Conservation (phyloP, 148 eudicot genomes). For the Amaranthus hypochondriacus region DNA sequence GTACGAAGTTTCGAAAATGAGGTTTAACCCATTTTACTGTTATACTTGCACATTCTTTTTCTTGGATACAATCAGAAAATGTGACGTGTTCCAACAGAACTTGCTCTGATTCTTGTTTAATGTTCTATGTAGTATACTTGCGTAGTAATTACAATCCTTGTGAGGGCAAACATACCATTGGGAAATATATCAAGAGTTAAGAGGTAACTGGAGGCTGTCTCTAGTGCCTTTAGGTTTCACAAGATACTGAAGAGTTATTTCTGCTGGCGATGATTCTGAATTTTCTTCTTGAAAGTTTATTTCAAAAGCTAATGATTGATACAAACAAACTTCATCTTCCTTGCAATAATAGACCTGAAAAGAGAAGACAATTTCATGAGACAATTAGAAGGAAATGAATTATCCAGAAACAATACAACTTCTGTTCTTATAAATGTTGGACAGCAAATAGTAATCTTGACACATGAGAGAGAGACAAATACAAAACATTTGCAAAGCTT, state of each 20-base stretch:
- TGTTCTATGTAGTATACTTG: too few species aligned
- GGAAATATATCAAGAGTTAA: conserved; percentile 14
- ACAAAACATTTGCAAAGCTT: not conserved
- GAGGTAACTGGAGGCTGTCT: conserved; percentile 38
- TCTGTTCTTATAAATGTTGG: not conserved
- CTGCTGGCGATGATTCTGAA: conserved; percentile 46
- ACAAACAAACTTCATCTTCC: conserved; percentile 90
- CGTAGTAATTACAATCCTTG: not conserved
- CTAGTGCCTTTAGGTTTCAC: conserved; percentile 60
- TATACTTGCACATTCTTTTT: too few species aligned
- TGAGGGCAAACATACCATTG: not conserved
- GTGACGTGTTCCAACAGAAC: too few species aligned
- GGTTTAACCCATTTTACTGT: too few species aligned
- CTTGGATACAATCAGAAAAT: too few species aligned
- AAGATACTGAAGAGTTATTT: conserved; percentile 52
- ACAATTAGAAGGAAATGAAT: not conserved
- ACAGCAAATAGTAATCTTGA: not conserved
- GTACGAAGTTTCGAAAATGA: too few species aligned
- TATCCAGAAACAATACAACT: not conserved
- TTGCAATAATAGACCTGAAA: conserved; percentile 91
- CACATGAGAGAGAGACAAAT: conserved; percentile 1
- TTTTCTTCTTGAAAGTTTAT: conserved; percentile 63
- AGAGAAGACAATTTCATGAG: not conserved
- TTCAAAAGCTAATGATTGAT: conserved; percentile 78
- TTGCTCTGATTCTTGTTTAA: too few species aligned